Base-by-base conservation (phyloP, 768 basidiomycete genomes). In the Tylopilus balloui region DNA sequence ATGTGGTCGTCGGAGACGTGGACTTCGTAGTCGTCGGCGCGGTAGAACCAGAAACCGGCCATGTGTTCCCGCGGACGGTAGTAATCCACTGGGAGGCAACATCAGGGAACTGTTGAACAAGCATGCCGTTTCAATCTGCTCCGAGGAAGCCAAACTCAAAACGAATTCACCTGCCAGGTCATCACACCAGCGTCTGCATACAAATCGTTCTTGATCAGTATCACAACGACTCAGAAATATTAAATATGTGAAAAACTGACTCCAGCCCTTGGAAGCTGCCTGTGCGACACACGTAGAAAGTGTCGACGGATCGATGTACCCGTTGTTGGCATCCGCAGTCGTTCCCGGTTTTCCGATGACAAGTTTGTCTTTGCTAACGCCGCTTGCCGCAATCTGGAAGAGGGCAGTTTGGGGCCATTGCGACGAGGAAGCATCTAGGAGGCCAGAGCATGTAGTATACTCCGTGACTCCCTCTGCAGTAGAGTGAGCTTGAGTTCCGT, bases 211-310 rank as follows among this genome's bases (percentile, higher is more conserved):
- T 43, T 4, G 28, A 21, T 44, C 41, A 42, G 27, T 20, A 42
- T 14, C 6, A n/a, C 23, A 7, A 17, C 1, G 19, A 69, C 82
- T 70, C 52, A 81, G 35, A 36, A 10, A 3, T 20, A 14, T 14
- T 6, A 27, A 5, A n/a, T 35, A 35, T 36, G 19, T 6, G 19
- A 20, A 19, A n/a, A 17, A 20, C 35, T 10, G n/a, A 36, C 81
- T 77, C 86, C 87, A 90, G 20, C 85, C 88, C 63, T 80, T 73
- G 11, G 70, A 59, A 27, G 23, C 23, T 2, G 44, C 34, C 23
- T 45, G 23, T 0, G 44, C 12, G 24, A 88, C 67, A 60, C 87
- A 90, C 6, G 64, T 64, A 1, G 80, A 76, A 10, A 89, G 70
- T 3, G 75, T 76, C 4, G 72, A 62, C 1, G 82, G 71, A 24